Evolutionary conservation across 2,329 filamentous ascomycete genomes (phyloP).

Genomic region (Claviceps digitariae): DNA sequence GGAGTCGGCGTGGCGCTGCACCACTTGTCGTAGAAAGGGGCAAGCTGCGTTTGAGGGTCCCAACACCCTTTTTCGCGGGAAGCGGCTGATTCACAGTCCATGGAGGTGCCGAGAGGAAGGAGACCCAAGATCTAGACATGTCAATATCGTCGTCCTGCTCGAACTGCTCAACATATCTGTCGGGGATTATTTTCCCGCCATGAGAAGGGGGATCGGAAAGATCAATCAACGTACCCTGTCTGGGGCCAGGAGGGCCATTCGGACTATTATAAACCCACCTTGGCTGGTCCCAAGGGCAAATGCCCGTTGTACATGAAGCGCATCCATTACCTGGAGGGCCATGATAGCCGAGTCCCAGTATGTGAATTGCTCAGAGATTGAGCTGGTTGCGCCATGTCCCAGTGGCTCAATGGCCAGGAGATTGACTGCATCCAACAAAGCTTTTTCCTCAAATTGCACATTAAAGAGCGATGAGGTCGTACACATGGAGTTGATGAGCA

Average conservation of each 20-base stretch:
- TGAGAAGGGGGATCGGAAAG: background rate
- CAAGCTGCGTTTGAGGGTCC: conserved; percentile 29
- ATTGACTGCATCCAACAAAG: conserved; percentile 29
- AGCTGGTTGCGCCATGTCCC: conserved; percentile 34
- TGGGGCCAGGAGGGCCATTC: conserved; percentile 38
- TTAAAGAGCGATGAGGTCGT: conserved; percentile 33
- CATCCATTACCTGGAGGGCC: conserved; percentile 41
- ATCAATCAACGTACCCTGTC: conserved; percentile 23
- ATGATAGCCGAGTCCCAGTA: conserved; percentile 43
- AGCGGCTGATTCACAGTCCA: conserved; percentile 37
- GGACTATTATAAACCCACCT: conserved; percentile 35
- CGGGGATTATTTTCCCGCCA: background rate
- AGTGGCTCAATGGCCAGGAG: conserved; percentile 39
- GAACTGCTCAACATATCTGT: background rate
- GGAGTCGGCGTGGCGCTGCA: conserved; percentile 24
- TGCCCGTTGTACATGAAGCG: conserved; percentile 31
- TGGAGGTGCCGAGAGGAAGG: conserved; percentile 34
- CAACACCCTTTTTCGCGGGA: conserved; percentile 34
- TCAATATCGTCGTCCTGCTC: background rate
- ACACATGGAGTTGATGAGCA: conserved; percentile 39
- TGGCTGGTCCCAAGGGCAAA: conserved; percentile 38
- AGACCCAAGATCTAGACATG: conserved; percentile 30
- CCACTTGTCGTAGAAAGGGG: conserved; percentile 30
- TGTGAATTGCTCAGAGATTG: conserved; percentile 32
- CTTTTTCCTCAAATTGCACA: conserved; percentile 26